phyloP scores from a whole-genome alignment of 441 rosid genomes.

The Populus hybrid region DNA sequence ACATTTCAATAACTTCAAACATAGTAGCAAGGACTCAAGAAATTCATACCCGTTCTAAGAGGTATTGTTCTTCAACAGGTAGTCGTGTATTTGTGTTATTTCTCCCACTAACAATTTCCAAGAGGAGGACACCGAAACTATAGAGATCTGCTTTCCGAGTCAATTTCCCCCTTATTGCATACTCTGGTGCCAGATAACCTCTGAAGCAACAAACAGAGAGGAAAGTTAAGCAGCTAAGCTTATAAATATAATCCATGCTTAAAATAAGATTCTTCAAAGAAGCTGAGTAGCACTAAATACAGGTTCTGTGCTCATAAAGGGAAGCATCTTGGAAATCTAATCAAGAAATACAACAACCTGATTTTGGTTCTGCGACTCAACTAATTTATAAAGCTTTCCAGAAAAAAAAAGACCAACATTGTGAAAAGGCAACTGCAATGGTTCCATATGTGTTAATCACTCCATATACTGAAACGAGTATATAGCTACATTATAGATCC shows the following conservation, averaged over 20 bases:
- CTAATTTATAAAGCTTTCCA: neutral
- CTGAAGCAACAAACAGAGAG: slow-evolving; percentile 38
- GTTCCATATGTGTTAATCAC: too few species aligned
- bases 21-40: slow-evolving; percentile 1
- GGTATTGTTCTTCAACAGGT: slow-evolving; percentile 72
- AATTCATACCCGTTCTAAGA: slow-evolving; percentile 75
- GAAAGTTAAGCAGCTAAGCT: slow-evolving; percentile 1
- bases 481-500: neutral
- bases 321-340: neutral
- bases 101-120: slow-evolving; percentile 89
- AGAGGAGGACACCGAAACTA: slow-evolving; percentile 86
- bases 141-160: slow-evolving; percentile 90
- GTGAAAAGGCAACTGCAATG: neutral
- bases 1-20: neutral
- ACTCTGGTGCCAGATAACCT: slow-evolving; percentile 98
- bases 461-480: neutral
- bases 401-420: neutral
- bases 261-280: neutral
- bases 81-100: slow-evolving; percentile 75
- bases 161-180: slow-evolving; percentile 87
- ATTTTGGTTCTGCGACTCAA: neutral
- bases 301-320: neutral
- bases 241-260: neutral
- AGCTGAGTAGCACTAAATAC: neutral
- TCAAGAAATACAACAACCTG: neutral